phyloP scores from a whole-genome alignment of 2,329 filamentous ascomycete genomes.

The Massarina eburnea region DNA sequence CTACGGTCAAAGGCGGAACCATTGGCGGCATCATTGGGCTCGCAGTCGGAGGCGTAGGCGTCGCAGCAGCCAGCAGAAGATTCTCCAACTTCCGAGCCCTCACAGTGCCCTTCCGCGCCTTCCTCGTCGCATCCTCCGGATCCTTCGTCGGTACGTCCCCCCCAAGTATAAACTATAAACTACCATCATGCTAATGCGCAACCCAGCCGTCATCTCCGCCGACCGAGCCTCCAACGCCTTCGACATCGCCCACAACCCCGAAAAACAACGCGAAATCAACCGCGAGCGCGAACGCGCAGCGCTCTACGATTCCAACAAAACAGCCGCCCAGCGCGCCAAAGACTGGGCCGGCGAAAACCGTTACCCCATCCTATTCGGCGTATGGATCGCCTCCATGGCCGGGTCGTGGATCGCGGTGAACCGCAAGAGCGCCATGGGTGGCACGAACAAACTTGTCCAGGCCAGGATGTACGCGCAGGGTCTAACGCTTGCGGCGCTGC shows the following conservation, averaged over 20 bases:
- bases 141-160: conserved; percentile 69
- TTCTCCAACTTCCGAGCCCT: conserved; percentile 78
- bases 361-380: conserved; percentile 80
- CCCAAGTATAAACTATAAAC: background rate
- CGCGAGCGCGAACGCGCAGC: conserved; percentile 38
- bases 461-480: conserved; percentile 93
- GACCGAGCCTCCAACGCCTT: conserved; percentile 72
- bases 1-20: conserved; percentile 77
- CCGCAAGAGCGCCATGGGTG: conserved; percentile 72
- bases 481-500: conserved; percentile 79
- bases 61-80: conserved; percentile 67
- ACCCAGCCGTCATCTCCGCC: conserved; percentile 71
- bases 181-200: conserved; percentile 12
- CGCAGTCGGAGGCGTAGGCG: conserved; percentile 65
- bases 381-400: conserved; percentile 81
- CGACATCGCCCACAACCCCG: conserved; percentile 69
- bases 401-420: conserved; percentile 74
- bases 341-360: conserved; percentile 78
- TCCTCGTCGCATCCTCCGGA: conserved; percentile 78
- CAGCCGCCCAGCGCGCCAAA: conserved; percentile 61
- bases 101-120: conserved; percentile 86
- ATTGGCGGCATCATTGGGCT: conserved; percentile 72
- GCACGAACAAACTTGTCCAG: conserved; percentile 87
- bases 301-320: conserved; percentile 57
- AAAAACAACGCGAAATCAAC: conserved; percentile 33